Conservation (phyloP, 176 grass and related monocot species). For the Cenchrus purpureus region DNA sequence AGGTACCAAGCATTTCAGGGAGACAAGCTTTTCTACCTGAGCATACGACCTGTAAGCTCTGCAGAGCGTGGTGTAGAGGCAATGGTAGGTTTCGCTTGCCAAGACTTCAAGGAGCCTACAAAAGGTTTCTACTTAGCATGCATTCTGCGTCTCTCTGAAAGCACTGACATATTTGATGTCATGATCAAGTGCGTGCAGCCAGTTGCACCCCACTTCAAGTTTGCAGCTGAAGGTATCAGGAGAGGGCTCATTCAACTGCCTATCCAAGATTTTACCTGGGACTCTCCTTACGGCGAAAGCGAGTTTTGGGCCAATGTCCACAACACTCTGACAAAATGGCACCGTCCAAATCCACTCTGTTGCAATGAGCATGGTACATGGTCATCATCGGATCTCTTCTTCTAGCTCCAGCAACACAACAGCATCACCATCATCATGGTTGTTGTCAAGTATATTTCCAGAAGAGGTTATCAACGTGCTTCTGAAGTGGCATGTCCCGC, state of each 20-base stretch:
- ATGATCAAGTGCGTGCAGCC: slow-evolving; percentile 9
- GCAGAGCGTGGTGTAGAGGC: slow-evolving; percentile 28
- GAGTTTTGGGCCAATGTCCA: slow-evolving; percentile 35
- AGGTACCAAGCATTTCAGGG: background rate
- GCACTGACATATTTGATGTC: slow-evolving; percentile 25
- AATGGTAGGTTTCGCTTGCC: background rate
- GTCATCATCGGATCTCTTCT: background rate
- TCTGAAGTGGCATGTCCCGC: background rate
- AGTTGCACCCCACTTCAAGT: slow-evolving; percentile 3
- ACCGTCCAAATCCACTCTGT: slow-evolving; percentile 27
- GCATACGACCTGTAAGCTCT: slow-evolving; percentile 5
- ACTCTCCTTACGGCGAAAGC: background rate
- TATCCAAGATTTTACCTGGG: slow-evolving; percentile 32
- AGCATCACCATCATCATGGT: background rate
- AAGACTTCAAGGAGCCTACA: slow-evolving; percentile 2
- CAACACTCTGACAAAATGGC: background rate
- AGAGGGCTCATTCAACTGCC: slow-evolving; percentile 16
- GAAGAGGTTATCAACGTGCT: slow-evolving; percentile 10
- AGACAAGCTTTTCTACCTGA: background rate
- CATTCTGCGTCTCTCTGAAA: slow-evolving; percentile 29
- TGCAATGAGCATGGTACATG: slow-evolving; percentile 15
- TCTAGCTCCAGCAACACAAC: background rate
- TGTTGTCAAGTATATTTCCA: background rate
- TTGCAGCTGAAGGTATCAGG: background rate
- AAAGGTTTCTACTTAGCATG: slow-evolving; percentile 9